phyloP scores from a whole-genome alignment of 1,284 basidiomycete species.

The Athelia sp. region DNA sequence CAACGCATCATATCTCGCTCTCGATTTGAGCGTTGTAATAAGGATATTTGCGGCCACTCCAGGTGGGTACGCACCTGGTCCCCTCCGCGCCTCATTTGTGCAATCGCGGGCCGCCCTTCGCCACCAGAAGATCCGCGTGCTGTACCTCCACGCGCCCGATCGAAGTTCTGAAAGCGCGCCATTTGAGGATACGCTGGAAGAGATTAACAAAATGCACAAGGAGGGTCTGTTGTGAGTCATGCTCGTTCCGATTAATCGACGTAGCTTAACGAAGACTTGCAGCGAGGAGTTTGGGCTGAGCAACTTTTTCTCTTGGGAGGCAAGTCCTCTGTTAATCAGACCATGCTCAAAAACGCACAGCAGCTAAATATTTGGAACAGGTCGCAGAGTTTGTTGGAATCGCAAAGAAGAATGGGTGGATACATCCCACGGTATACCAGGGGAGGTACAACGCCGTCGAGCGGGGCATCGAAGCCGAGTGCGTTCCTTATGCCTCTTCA shows the following conservation, averaged over 20 bases:
- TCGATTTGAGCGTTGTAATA: too few species aligned
- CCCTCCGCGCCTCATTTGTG: not conserved
- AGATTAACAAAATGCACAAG: constrained; percentile 33
- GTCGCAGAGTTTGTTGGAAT: constrained; percentile 26
- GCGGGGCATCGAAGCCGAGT: constrained; percentile 28
- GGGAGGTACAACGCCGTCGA: constrained; percentile 20
- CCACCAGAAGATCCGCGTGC: not conserved
- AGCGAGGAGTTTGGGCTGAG: constrained; percentile 14
- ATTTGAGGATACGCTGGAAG: constrained; percentile 27
- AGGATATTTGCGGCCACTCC: not conserved
- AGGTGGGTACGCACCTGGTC: not conserved
- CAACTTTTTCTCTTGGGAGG: constrained; percentile 13
- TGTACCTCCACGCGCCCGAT: not conserved
- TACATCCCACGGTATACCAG: constrained; percentile 39
- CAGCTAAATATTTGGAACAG: too few species aligned
- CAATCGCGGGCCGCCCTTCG: not conserved
- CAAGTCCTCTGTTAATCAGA: too few species aligned
- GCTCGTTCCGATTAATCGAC: constrained; percentile 16
- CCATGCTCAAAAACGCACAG: too few species aligned
- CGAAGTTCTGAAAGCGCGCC: not conserved
- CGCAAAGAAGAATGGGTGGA: constrained; percentile 24
- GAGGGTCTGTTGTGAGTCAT: constrained; percentile 34
- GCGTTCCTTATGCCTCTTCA: too few species aligned
- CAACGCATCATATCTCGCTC: too few species aligned
- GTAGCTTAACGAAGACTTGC: constrained; percentile 12